phyloP scores from a whole-genome alignment of 2,329 filamentous ascomycete genomes.

The Talaromyces atroroseus region DNA sequence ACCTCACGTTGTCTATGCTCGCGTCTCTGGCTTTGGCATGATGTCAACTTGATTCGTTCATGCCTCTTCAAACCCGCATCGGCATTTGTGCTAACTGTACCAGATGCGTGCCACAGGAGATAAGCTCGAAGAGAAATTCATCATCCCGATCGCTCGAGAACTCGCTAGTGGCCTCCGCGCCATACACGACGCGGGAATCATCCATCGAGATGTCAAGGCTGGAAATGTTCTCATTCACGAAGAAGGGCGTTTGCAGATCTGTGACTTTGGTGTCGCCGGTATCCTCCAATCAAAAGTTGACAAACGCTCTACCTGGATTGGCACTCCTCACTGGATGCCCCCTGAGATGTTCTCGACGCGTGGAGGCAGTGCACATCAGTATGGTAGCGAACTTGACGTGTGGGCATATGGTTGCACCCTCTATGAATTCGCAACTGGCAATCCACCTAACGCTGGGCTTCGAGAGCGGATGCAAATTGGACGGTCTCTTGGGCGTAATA shows the following conservation, averaged over 20 bases:
- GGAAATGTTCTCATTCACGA: constrained; percentile 61
- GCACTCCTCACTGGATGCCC: constrained; percentile 63
- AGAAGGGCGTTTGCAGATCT: constrained; percentile 57
- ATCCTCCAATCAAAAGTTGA: constrained; percentile 54
- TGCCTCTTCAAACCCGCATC: constrained; percentile 19
- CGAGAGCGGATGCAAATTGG: constrained; percentile 45
- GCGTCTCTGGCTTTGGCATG: no score
- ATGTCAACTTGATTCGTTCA: background rate
- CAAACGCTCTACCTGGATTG: constrained; percentile 61
- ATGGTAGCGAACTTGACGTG: constrained; percentile 47
- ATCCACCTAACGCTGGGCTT: constrained; percentile 44
- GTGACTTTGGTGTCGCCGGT: constrained; percentile 63
- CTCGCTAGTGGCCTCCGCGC: constrained; percentile 57
- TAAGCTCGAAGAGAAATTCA: constrained; percentile 54
- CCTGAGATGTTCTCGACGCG: constrained; percentile 50
- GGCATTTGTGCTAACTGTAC: background rate
- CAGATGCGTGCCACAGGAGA: constrained; percentile 47
- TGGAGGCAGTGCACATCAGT: constrained; percentile 35
- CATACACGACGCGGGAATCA: constrained; percentile 60
- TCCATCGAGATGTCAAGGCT: constrained; percentile 62
- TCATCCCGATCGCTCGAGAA: constrained; percentile 60
- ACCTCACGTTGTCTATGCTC: no score
- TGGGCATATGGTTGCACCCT: constrained; percentile 49
- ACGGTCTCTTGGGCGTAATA: constrained; percentile 38
- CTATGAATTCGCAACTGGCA: constrained; percentile 46